Evolutionary conservation across 306 rosid species (phyloP).

Genomic region (Cucurbita argyrosperma): DNA sequence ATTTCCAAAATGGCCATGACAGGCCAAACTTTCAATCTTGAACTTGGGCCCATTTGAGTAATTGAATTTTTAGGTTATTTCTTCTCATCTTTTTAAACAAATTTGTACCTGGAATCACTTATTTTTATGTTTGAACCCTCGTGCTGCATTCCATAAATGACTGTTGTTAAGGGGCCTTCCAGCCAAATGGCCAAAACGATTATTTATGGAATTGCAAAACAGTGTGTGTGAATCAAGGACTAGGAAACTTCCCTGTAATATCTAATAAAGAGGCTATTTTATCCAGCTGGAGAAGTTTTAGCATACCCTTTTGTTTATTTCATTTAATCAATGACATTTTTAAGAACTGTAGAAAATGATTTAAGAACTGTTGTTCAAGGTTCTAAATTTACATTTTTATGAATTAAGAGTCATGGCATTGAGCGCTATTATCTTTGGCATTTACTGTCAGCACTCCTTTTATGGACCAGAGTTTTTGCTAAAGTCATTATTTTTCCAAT

Average conservation of each 20-base stretch:
- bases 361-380: too few species aligned
- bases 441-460: neutral
- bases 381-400: too few species aligned
- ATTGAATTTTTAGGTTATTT: neutral
- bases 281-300: too few species aligned
- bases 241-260: too few species aligned
- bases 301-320: too few species aligned
- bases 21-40: neutral
- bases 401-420: too few species aligned
- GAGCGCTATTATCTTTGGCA: neutral
- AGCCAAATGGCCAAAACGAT: neutral
- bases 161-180: neutral
- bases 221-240: too few species aligned
- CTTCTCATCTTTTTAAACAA: neutral
- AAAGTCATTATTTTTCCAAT: slow-evolving; percentile 8
- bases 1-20: neutral
- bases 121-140: neutral
- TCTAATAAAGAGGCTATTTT: too few species aligned
- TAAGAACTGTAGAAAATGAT: too few species aligned
- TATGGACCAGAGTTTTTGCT: neutral
- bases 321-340: too few species aligned
- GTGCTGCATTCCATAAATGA: neutral
- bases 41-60: neutral
- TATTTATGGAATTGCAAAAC: too few species aligned
- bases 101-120: neutral